Conservation (phyloP, 352 stramenopile genomes). For the Globisporangium solare region DNA sequence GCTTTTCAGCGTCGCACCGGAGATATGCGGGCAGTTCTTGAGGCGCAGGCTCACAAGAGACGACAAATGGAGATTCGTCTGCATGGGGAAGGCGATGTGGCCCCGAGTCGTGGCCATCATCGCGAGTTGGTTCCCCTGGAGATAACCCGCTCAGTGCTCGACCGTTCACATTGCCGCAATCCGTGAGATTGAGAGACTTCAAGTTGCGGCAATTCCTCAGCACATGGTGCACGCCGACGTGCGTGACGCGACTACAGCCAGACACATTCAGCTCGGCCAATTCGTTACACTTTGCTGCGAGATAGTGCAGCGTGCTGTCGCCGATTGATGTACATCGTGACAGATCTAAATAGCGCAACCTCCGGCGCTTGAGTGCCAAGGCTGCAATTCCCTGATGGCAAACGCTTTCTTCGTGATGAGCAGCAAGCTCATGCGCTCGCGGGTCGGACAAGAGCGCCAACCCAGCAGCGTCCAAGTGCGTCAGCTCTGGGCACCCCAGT, state of each 20-base stretch:
- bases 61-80: constrained; percentile 2
- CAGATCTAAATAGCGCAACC: constrained; percentile 46
- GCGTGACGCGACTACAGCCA: constrained; percentile 25
- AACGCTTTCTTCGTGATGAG: background rate
- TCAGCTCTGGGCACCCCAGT: constrained; percentile 39
- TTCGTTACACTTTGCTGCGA: constrained; percentile 18
- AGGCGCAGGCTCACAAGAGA: constrained; percentile 39
- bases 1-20: constrained; percentile 34
- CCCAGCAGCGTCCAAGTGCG: constrained; percentile 32
- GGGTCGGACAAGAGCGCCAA: constrained; percentile 43
- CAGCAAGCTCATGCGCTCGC: background rate
- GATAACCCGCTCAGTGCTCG: constrained; percentile 18
- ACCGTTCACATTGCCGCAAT: constrained; percentile 38
- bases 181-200: constrained; percentile 20
- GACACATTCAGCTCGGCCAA: constrained; percentile 22
- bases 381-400: constrained; percentile 28
- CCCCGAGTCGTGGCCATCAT: too few species aligned
- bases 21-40: constrained; percentile 31
- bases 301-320: constrained; percentile 27
- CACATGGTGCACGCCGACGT: constrained; percentile 20
- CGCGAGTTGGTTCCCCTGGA: too few species aligned
- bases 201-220: constrained; percentile 23
- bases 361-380: constrained; percentile 24
- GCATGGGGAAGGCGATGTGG: too few species aligned
- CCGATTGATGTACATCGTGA: constrained; percentile 41